Evolutionary conservation across 2,329 filamentous ascomycete species (phyloP).

Genomic region (Coleophoma crateriformis): DNA sequence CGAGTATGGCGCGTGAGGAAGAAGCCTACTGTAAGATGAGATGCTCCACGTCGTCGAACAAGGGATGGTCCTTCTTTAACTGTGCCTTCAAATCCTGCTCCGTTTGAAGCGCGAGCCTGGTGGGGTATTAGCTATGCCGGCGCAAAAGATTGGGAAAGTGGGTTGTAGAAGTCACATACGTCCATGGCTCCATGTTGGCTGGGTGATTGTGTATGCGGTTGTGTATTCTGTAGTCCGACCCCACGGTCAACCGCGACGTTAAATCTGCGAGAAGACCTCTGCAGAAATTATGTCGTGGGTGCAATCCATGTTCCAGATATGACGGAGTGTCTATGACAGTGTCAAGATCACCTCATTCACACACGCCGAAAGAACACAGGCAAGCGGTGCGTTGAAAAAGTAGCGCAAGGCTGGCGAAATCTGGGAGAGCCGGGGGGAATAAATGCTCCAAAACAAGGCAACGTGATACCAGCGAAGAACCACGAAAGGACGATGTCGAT

Average conservation of each 20-base stretch:
- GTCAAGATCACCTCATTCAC: no score
- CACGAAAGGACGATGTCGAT: no score
- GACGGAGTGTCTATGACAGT: no score
- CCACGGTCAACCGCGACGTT: conserved; percentile 49
- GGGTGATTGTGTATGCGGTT: background rate
- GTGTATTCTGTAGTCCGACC: conserved; percentile 23
- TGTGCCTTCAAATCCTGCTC: conserved; percentile 42
- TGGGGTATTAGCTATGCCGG: conserved; percentile 9
- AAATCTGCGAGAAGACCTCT: conserved; percentile 46
- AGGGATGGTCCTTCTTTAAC: conserved; percentile 40
- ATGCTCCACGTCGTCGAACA: conserved; percentile 40
- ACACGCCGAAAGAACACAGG: no score
- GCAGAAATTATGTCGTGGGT: conserved; percentile 18
- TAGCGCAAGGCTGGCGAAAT: no score
- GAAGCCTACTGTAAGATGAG: conserved; percentile 22
- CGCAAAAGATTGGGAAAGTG: background rate
- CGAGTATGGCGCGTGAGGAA: background rate
- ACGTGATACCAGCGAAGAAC: no score
- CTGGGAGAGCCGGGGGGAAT: no score
- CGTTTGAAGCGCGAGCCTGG: conserved; percentile 35
- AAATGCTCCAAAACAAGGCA: no score
- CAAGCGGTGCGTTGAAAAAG: no score
- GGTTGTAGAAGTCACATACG: conserved; percentile 32
- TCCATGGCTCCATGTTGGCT: conserved; percentile 43
- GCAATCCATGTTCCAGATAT: conserved; percentile 19